Percentiles rank a stretch among this genome's conserved stretches.
Conservation (phyloP, 345 rosid species). For the Schrenkiella parvula region DNA sequence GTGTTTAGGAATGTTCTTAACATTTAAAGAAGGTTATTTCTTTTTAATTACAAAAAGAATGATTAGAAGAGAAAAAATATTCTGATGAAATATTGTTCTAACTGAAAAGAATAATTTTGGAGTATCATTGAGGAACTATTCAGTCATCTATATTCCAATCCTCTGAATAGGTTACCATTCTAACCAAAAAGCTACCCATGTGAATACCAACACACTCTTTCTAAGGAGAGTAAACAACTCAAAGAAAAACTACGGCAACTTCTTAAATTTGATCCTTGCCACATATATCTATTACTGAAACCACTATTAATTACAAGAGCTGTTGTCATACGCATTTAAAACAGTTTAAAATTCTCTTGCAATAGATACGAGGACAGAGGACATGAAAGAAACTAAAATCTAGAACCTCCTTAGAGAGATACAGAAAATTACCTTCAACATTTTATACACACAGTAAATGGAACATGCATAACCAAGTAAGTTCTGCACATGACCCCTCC, state of each 20-base stretch:
- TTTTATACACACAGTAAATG: constrained; percentile 89
- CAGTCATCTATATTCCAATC: background rate
- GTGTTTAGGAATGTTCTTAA: background rate
- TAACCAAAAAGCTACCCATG: background rate
- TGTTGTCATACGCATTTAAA: background rate
- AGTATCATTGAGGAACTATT: constrained; percentile 1
- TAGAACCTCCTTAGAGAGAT: background rate
- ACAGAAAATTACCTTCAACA: constrained; percentile 70
- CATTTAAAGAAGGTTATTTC: background rate
- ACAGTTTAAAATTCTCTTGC: background rate
- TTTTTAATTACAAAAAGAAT: background rate
- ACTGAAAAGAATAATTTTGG: background rate
- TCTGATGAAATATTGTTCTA: background rate
- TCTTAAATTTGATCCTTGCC: background rate
- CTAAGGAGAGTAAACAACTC: background rate
- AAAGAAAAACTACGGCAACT: background rate
- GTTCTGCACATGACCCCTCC: constrained; percentile 97
- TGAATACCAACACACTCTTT: background rate
- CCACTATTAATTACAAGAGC: background rate
- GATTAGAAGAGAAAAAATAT: background rate
- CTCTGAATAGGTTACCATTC: background rate
- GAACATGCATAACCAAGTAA: constrained; percentile 96
- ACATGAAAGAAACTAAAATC: background rate
- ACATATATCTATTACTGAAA: background rate
- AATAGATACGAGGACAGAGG: background rate